A percentile compares a stretch with the other conserved stretches of the same genome.
Conservation (phyloP, 148 eudicot species). For the Dianthus caryophyllus region DNA sequence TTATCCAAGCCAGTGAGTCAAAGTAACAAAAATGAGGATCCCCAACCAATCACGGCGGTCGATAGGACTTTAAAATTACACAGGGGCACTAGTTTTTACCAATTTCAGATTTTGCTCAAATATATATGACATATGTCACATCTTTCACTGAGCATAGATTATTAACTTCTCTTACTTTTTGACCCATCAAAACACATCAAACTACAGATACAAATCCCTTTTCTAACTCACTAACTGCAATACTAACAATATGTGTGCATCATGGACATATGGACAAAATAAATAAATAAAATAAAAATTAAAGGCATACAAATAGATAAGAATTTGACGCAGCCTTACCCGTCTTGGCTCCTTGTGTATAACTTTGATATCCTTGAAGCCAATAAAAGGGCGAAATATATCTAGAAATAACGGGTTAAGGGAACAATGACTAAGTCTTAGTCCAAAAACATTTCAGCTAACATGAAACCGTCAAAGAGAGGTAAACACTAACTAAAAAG, state of each 20-base stretch:
- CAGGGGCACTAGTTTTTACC: neutral
- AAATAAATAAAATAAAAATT: neutral
- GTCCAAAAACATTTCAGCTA: no score
- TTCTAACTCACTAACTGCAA: neutral
- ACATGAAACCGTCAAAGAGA: no score
- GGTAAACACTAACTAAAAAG: no score
- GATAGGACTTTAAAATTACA: slow-evolving; percentile 3
- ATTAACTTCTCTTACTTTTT: neutral
- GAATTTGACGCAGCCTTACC: slow-evolving; percentile 42
- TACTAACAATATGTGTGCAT: no score
- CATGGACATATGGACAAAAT: neutral
- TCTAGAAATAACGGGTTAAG: slow-evolving; percentile 62
- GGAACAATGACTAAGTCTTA: slow-evolving; percentile 13
- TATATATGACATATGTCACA: neutral
- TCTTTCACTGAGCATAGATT: neutral
- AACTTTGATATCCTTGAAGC: slow-evolving; percentile 81
- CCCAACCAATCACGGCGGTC: slow-evolving; percentile 5
- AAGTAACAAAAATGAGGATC: neutral
- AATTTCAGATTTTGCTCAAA: neutral
- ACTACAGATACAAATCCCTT: neutral
- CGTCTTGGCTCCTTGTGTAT: slow-evolving; percentile 94
- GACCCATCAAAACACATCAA: slow-evolving; percentile 3
- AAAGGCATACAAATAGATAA: neutral
- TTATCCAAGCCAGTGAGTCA: slow-evolving; percentile 6
- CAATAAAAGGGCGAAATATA: slow-evolving; percentile 94